Conservation (phyloP, 179 eudicot genomes). For the Sideroxylon spinosum region DNA sequence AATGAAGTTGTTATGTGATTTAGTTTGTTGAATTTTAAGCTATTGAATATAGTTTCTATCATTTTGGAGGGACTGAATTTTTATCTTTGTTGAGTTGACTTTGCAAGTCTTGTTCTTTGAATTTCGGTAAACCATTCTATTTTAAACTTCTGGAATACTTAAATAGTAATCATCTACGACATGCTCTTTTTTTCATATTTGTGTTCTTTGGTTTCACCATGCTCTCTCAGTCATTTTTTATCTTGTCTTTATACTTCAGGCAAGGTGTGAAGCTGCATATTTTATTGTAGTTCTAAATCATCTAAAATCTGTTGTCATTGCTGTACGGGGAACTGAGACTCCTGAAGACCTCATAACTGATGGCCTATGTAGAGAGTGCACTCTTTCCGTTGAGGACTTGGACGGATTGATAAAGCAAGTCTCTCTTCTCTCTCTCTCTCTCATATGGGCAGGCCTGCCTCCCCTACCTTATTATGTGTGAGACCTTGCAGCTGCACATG, state of each 20-base stretch:
- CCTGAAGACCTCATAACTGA: slow-evolving; percentile 85
- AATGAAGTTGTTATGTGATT: too few relatives aligned
- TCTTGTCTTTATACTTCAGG: slow-evolving; percentile 31
- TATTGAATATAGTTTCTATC: too few relatives aligned
- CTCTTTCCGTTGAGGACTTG: slow-evolving; percentile 51
- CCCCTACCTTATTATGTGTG: not conserved
- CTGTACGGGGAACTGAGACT: slow-evolving; percentile 79
- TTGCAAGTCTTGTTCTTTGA: not conserved
- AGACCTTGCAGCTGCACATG: not conserved
- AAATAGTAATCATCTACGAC: not conserved
- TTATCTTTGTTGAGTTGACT: not conserved
- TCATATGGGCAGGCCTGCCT: not conserved
- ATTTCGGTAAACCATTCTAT: not conserved
- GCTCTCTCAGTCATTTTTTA: not conserved
- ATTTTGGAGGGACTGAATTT: not conserved
- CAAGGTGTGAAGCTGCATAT: slow-evolving; percentile 70
- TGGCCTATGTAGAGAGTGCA: slow-evolving; percentile 69
- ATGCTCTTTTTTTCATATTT: not conserved
- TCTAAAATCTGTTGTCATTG: slow-evolving; percentile 53
- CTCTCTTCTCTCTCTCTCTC: slow-evolving; percentile 16
- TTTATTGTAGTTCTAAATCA: slow-evolving; percentile 62
- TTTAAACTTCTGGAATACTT: not conserved
- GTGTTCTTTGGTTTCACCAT: not conserved
- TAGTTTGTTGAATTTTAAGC: too few relatives aligned
- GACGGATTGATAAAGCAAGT: slow-evolving; percentile 68